Conservation (phyloP, 148 eudicot species). For the Rhododendron molle region DNA sequence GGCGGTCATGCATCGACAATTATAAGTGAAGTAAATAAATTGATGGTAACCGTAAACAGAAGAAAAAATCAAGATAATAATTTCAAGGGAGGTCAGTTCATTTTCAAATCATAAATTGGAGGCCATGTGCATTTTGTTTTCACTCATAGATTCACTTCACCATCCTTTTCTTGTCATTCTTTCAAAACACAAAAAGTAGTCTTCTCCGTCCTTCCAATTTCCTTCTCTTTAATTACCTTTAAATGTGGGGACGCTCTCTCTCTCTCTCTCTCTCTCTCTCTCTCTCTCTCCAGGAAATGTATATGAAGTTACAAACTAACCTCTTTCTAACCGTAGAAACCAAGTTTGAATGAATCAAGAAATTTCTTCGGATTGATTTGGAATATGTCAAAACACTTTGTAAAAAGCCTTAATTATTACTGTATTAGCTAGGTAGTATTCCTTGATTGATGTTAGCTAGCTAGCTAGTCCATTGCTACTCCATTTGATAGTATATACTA, state of each 20-base stretch:
- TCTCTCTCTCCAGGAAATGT: not conserved
- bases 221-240: not conserved
- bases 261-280: not conserved
- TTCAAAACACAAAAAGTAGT: not conserved
- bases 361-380: not conserved
- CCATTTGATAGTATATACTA: not conserved
- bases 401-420: not conserved
- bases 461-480: not conserved
- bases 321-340: no score
- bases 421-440: no score
- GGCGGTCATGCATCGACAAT: not conserved
- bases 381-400: not conserved
- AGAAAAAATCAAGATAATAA: not conserved
- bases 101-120: not conserved
- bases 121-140: not conserved
- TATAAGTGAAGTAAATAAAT: not conserved
- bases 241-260: not conserved
- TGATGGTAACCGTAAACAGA: not conserved
- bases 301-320: not conserved
- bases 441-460: not conserved
- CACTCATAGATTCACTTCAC: not conserved
- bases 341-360: not conserved
- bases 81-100: not conserved
- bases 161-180: not conserved
- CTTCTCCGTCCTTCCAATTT: not conserved